These are phyloP conservation scores for Arachnomyces sp. DNA, from an alignment of 2,329 filamentous ascomycete species.

Conservation along the genomic window DNA sequence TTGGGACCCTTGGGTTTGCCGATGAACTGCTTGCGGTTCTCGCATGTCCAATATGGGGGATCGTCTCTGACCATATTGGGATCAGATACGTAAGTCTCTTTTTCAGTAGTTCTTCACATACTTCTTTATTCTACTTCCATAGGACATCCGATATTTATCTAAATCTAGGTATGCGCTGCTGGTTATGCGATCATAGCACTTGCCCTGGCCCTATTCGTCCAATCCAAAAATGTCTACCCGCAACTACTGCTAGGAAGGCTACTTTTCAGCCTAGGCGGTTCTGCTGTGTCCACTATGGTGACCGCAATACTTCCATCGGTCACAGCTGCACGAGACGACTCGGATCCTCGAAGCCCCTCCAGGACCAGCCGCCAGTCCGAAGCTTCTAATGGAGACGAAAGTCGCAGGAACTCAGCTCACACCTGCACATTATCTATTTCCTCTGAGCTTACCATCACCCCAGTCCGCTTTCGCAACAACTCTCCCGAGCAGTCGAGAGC, in stretches of 20 bases:
- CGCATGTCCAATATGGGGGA: constrained; percentile 43
- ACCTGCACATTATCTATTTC: constrained; percentile 45
- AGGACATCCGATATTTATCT: neutral
- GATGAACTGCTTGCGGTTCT: constrained; percentile 41
- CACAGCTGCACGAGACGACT: constrained; percentile 29
- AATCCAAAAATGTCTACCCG: constrained; percentile 80
- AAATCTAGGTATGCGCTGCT: constrained; percentile 46
- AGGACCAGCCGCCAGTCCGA: constrained; percentile 20
- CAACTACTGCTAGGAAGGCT: constrained; percentile 76
- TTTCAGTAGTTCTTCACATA: constrained; percentile 4
- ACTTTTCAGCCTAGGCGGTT: constrained; percentile 81
- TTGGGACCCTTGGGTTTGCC: constrained; percentile 46
- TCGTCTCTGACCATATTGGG: constrained; percentile 42
- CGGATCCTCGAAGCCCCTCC: constrained; percentile 4
- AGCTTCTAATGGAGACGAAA: constrained; percentile 7
- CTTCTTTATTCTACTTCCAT: neutral
- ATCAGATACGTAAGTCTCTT: constrained; percentile 35
- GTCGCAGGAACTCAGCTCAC: constrained; percentile 31
- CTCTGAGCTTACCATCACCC: constrained; percentile 53
- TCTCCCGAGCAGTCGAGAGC: constrained; percentile 6
- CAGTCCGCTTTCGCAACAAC: constrained; percentile 33
- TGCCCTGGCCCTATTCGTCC: constrained; percentile 70
- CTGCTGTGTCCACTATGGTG: constrained; percentile 96
- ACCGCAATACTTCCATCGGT: constrained; percentile 81
- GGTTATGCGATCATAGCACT: constrained; percentile 77